Conservation (phyloP, 768 basidiomycete species). For the Pisolithus albus region DNA sequence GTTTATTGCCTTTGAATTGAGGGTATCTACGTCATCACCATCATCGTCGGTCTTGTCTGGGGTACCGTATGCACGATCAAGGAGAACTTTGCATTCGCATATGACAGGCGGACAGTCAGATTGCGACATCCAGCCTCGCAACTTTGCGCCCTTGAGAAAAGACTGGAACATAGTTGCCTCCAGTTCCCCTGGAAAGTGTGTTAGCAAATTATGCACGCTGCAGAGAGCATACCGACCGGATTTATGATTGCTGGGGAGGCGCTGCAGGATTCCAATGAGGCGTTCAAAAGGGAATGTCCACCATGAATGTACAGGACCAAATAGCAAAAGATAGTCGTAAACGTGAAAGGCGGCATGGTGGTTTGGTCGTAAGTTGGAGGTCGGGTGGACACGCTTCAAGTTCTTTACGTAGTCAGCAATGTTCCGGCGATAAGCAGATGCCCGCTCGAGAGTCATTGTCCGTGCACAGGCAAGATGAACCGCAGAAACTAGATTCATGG, state of each 20-base stretch:
- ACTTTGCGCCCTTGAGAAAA: conserved; percentile 11
- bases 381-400: conserved; percentile 16
- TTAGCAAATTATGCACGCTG: conserved; percentile 5
- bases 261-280: conserved; percentile 32
- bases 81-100: conserved; percentile 2
- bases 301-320: conserved; percentile 34
- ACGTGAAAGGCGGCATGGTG: conserved; percentile 27
- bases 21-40: neutral
- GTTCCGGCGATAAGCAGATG: conserved; percentile 3
- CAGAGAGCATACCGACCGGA: conserved; percentile 11
- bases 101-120: conserved; percentile 5
- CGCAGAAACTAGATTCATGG: conserved; percentile 23
- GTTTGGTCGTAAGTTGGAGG: conserved; percentile 13
- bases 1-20: neutral
- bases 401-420: conserved; percentile 15
- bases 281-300: conserved; percentile 35
- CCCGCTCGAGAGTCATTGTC: conserved; percentile 6
- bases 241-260: conserved; percentile 27
- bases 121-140: conserved; percentile 5
- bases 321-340: conserved; percentile 26
- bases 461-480: conserved; percentile 13
- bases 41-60: neutral
- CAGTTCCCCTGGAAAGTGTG: conserved; percentile 5
- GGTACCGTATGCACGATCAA: neutral
- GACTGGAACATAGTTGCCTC: conserved; percentile 6